A percentile compares a stretch with the other conserved stretches of the same genome.
These are phyloP conservation scores for Coccomyxa subellipsoidea DNA, from an alignment of 163 green algal species.

Conservation along the genomic window DNA sequence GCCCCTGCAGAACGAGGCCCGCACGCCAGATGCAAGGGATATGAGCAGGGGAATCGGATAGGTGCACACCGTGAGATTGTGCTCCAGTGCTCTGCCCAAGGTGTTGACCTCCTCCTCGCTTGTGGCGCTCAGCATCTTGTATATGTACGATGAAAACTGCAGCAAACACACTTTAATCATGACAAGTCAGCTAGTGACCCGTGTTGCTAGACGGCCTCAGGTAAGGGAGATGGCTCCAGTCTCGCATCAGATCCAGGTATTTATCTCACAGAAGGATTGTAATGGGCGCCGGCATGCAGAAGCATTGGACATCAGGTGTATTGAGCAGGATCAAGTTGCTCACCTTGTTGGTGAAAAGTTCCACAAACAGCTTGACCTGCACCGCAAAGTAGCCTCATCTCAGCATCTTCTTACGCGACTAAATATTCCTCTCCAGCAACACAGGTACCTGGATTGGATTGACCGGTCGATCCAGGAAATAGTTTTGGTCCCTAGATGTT, in stretches of 20 bases:
- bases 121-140: background rate
- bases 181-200: background rate
- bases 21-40: background rate
- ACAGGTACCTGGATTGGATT: too few relatives aligned
- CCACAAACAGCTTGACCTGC: slow-evolving; percentile 13
- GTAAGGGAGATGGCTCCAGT: too few relatives aligned
- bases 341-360: slow-evolving; percentile 2
- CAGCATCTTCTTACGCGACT: too few relatives aligned
- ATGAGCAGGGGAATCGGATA: too few relatives aligned
- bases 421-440: too few relatives aligned
- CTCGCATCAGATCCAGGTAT: too few relatives aligned
- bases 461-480: too few relatives aligned
- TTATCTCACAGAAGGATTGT: too few relatives aligned
- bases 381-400: background rate
- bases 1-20: too few relatives aligned
- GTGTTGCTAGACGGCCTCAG: too few relatives aligned
- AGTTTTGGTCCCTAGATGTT: too few relatives aligned
- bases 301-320: background rate
- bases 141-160: background rate
- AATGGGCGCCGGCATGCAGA: too few relatives aligned
- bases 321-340: background rate
- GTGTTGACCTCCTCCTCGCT: background rate
- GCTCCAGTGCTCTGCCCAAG: background rate
- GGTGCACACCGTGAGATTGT: background rate
- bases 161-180: background rate